Conservation (phyloP, 441 rosid genomes). For the Brassica hybrid region DNA sequence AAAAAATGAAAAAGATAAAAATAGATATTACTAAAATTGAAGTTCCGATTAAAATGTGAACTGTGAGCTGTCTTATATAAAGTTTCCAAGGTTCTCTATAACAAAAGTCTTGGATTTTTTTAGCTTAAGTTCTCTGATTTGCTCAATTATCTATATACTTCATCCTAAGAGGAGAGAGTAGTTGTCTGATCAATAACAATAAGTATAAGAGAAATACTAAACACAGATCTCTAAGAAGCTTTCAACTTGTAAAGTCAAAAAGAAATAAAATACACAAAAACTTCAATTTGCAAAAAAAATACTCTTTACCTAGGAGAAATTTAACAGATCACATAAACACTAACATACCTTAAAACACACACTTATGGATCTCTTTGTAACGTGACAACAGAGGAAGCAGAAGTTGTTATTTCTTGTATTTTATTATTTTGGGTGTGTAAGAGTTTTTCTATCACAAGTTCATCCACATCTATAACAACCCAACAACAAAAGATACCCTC, state of each 20-base stretch:
- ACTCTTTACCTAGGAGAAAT: background rate
- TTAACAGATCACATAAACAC: slow-evolving; percentile 8
- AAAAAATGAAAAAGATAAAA: background rate
- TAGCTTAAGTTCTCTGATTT: background rate
- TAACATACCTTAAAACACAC: slow-evolving; percentile 34
- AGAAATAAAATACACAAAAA: background rate
- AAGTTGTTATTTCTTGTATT: background rate
- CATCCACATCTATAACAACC: slow-evolving; percentile 28
- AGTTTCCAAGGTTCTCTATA: background rate
- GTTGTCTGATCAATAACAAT: slow-evolving; percentile 5
- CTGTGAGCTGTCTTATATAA: background rate
- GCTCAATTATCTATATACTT: background rate
- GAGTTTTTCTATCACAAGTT: slow-evolving; percentile 18
- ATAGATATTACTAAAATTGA: background rate
- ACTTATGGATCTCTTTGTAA: slow-evolving; percentile 26
- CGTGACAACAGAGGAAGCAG: slow-evolving; percentile 35
- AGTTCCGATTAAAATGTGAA: background rate
- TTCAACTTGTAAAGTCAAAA: background rate
- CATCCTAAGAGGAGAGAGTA: background rate
- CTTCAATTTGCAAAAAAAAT: background rate
- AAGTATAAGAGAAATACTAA: background rate
- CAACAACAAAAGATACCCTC: slow-evolving; percentile 28
- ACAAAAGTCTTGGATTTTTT: background rate
- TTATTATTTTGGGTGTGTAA: background rate
- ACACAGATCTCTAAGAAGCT: background rate